These are phyloP conservation scores for Fusarium piperis DNA, from an alignment of 2,329 filamentous ascomycete genomes.

Conservation along the genomic window DNA sequence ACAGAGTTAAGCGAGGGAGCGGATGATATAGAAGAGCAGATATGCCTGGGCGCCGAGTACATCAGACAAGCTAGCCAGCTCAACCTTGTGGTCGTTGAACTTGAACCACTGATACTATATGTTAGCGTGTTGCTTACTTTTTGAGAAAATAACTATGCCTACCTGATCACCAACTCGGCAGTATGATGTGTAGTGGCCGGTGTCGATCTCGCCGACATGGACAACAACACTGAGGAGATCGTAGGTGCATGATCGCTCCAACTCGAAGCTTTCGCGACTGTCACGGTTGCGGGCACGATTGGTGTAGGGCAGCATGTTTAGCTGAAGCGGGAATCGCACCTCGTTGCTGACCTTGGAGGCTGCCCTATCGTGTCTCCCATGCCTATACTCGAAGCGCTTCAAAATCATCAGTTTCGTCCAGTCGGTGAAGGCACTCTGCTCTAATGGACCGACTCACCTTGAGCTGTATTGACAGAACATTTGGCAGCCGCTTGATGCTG, in stretches of 20 bases:
- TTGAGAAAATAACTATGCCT: not conserved
- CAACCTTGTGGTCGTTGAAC: slow-evolving; percentile 95
- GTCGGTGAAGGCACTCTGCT: not conserved
- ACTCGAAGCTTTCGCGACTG: slow-evolving; percentile 63
- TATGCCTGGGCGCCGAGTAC: slow-evolving; percentile 90
- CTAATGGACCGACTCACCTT: slow-evolving; percentile 67
- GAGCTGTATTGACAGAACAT: slow-evolving; percentile 89
- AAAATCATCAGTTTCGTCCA: slow-evolving; percentile 1
- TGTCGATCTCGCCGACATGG: slow-evolving; percentile 92
- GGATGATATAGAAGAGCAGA: slow-evolving; percentile 85
- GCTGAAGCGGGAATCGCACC: slow-evolving; percentile 84
- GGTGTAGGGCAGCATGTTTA: slow-evolving; percentile 93
- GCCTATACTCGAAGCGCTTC: slow-evolving; percentile 78
- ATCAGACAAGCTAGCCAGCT: slow-evolving; percentile 82
- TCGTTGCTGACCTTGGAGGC: slow-evolving; percentile 89
- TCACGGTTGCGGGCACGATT: slow-evolving; percentile 67
- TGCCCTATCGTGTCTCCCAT: slow-evolving; percentile 69
- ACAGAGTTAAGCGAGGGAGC: slow-evolving; percentile 60
- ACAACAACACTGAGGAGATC: slow-evolving; percentile 91
- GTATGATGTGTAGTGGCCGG: slow-evolving; percentile 92
- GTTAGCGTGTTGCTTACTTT: slow-evolving; percentile 13
- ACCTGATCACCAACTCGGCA: slow-evolving; percentile 79
- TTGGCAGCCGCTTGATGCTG: slow-evolving; percentile 84
- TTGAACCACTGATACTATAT: slow-evolving; percentile 78
- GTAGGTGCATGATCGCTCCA: slow-evolving; percentile 77